Evolutionary conservation across 805 yeast genomes (phyloP).

Genomic region (Saccharomycopsis fermentans): DNA sequence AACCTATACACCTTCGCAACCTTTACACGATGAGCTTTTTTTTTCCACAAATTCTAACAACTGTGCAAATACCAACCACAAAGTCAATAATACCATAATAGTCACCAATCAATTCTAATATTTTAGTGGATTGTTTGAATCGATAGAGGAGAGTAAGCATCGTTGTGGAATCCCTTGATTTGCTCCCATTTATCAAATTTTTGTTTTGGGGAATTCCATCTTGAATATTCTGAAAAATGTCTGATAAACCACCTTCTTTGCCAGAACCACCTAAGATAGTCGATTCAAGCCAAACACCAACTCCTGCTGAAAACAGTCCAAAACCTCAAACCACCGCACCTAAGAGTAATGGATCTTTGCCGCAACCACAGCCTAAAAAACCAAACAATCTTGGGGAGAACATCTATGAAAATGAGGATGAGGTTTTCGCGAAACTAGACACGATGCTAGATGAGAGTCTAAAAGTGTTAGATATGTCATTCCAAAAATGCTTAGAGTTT

Average conservation of each 20-base stretch:
- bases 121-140: too few relatives aligned
- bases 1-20: too few relatives aligned
- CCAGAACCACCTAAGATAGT: neutral
- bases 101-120: too few relatives aligned
- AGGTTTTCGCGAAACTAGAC: slow-evolving; percentile 1
- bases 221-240: neutral
- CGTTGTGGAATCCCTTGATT: too few relatives aligned
- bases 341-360: too few relatives aligned
- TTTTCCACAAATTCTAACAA: too few relatives aligned
- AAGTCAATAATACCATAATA: too few relatives aligned
- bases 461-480: slow-evolving; percentile 4
- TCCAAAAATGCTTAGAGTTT: neutral
- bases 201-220: too few relatives aligned
- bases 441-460: slow-evolving; percentile 3
- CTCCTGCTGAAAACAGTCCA: neutral
- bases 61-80: too few relatives aligned
- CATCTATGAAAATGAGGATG: neutral
- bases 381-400: neutral
- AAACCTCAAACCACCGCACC: neutral
- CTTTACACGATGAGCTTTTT: too few relatives aligned
- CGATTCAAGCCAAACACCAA: neutral
- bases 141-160: too few relatives aligned
- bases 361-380: neutral
- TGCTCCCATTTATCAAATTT: too few relatives aligned
- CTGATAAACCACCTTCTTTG: neutral